Conservation (phyloP, 768 basidiomycete species). For the Ramaria rubella region DNA sequence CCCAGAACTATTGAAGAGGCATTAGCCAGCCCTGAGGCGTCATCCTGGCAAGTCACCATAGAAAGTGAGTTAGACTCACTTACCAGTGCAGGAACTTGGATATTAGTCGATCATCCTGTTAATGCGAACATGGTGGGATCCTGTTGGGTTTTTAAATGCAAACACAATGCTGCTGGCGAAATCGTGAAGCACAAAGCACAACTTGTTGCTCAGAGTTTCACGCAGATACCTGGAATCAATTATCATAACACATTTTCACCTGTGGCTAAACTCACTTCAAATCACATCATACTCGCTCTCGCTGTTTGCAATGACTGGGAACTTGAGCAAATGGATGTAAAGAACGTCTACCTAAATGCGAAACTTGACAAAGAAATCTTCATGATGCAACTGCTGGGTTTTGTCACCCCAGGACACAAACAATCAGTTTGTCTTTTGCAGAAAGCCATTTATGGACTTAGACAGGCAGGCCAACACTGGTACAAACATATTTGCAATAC, state of each 20-base stretch:
- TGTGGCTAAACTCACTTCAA: too few species aligned
- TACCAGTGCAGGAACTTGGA: neutral
- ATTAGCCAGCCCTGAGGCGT: neutral
- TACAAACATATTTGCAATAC: constrained; percentile 21
- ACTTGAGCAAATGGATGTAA: too few species aligned
- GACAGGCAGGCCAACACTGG: constrained; percentile 30
- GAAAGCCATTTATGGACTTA: constrained; percentile 32
- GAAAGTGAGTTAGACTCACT: too few species aligned
- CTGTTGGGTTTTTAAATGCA: neutral
- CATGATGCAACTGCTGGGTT: constrained; percentile 27
- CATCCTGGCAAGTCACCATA: too few species aligned
- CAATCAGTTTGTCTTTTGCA: constrained; percentile 16
- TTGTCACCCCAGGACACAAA: constrained; percentile 16
- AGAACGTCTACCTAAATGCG: too few species aligned
- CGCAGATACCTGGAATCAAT: too few species aligned
- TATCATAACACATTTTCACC: too few species aligned
- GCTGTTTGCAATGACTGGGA: too few species aligned
- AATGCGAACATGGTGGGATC: too few species aligned
- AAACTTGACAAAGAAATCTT: too few species aligned
- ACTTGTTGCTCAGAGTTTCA: constrained; percentile 33
- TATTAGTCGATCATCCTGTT: constrained; percentile 11
- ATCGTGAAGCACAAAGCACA: constrained; percentile 18
- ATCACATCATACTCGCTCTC: too few species aligned
- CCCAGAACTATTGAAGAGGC: too few species aligned
- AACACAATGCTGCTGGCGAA: neutral